phyloP scores from a whole-genome alignment of 768 basidiomycete genomes.

The Astraeus odoratus region DNA sequence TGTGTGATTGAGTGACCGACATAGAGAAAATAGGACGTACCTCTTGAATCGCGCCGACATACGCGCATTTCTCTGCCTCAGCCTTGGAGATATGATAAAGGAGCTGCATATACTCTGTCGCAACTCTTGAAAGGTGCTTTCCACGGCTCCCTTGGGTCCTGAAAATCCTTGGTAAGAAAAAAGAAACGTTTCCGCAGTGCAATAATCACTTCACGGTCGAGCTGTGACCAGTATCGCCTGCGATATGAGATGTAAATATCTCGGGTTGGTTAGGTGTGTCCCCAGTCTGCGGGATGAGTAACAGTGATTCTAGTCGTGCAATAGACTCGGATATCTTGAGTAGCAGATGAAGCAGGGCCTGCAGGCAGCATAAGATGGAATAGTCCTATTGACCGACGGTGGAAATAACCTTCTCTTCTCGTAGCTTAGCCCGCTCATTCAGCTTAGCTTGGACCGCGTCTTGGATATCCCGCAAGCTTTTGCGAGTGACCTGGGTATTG shows the following conservation, averaged over 20 bases:
- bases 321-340: constrained; percentile 92
- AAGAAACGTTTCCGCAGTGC: not conserved
- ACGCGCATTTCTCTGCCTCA: constrained; percentile 63
- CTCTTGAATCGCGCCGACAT: constrained; percentile 80
- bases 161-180: constrained; percentile 8
- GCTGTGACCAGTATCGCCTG: constrained; percentile 20
- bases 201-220: constrained; percentile 34
- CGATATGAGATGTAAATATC: constrained; percentile 25
- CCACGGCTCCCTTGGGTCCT: constrained; percentile 60
- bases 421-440: constrained; percentile 59
- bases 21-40: constrained; percentile 40
- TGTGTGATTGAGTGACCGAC: constrained; percentile 7
- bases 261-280: constrained; percentile 32
- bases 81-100: constrained; percentile 88
- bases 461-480: constrained; percentile 60
- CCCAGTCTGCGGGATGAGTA: constrained; percentile 56
- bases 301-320: constrained; percentile 77
- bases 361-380: constrained; percentile 7
- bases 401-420: constrained; percentile 70
- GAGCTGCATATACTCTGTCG: constrained; percentile 87
- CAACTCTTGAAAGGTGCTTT: constrained; percentile 78
- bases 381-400: not conserved
- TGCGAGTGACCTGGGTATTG: constrained; percentile 45
- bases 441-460: constrained; percentile 74
- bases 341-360: constrained; percentile 82